Percentiles rank a stretch among this genome's conserved stretches.
phyloP scores from a whole-genome alignment of 1,284 basidiomycete species.

The Microbotryum silenes-acaulis region DNA sequence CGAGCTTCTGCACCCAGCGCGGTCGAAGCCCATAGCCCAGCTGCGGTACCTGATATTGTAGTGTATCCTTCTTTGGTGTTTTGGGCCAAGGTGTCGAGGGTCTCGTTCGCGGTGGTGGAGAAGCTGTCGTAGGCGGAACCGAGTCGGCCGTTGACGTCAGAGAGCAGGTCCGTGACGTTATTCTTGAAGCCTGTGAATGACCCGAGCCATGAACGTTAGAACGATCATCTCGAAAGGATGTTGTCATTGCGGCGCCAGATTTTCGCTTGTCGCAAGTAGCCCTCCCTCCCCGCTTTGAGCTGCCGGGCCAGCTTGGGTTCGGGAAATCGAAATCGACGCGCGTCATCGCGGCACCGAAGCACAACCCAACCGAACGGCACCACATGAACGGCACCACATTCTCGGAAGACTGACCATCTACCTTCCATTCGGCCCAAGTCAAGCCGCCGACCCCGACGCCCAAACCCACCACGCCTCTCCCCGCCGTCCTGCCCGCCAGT shows the following conservation, averaged over 20 bases:
- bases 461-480: conserved; percentile 21
- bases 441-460: conserved; percentile 74
- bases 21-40: conserved; percentile 14
- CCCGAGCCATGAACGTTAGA: too few relatives aligned
- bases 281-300: too few relatives aligned
- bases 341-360: neutral
- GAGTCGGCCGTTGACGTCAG: conserved; percentile 18
- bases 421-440: conserved; percentile 86
- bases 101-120: conserved; percentile 3
- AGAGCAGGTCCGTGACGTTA: conserved; percentile 13
- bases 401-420: conserved; percentile 59
- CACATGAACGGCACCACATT: neutral
- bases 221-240: neutral
- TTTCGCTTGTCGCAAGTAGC: conserved; percentile 5
- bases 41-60: conserved; percentile 14
- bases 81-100: conserved; percentile 7
- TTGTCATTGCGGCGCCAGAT: conserved; percentile 1
- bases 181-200: conserved; percentile 24
- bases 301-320: too few relatives aligned
- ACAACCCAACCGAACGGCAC: too few relatives aligned
- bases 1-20: conserved; percentile 8
- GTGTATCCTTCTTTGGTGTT: conserved; percentile 6
- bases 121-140: conserved; percentile 20
- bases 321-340: neutral
- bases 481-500: conserved; percentile 26